Base-by-base conservation (phyloP, 176 grass and related monocot species). In the maize (Zea mays) region DNA sequence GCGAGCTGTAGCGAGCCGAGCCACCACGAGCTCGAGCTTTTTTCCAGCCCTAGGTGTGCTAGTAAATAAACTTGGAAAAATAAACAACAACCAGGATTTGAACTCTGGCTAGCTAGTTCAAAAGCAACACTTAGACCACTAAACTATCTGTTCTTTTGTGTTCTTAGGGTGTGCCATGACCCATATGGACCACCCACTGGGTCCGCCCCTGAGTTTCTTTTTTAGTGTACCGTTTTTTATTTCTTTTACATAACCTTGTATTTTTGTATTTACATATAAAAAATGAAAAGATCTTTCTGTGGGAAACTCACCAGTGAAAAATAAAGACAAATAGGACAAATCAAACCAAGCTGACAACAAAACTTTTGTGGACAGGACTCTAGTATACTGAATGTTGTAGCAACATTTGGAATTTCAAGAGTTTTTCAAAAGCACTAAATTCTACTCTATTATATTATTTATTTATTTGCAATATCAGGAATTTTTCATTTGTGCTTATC, bases 331-430 rank as follows among this genome's bases (percentile, higher is more conserved):
- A 49, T 3, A 49, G 47, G 47, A 49, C 47, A 49, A 0, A 47
- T 74, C 35, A 73, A 41, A 56, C 55, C 16, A 10, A 54, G 15
- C 15, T 54, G 8, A 72, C 34, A 72, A 72, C 16, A 72, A 54
- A 36, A 72, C 3, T 19, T 55, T 8, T n/a, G 48, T 15, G 36
- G 35, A 8, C 11, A 37, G 12, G 19, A 52, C 20, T 72, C 9
- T 20, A 13, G 35, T 57, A 56, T 74, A 74, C 71, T 54, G 16
- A 56, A 73, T 39, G 2, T 42, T 3, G 21, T 21, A 20, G 17
- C 8, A 74, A 20, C 15, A 55, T 57, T 57, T 73, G 4, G 14
- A 74, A 59, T 9, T 27, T 49, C 6, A 55, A 55, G 15, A 54
- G 13, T 6, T 15, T 7, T 17, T 17, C 17, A 52, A 52, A 52